Conservation (phyloP, 768 basidiomycete species). For the Tylopilus plumbeoviolaceoides region DNA sequence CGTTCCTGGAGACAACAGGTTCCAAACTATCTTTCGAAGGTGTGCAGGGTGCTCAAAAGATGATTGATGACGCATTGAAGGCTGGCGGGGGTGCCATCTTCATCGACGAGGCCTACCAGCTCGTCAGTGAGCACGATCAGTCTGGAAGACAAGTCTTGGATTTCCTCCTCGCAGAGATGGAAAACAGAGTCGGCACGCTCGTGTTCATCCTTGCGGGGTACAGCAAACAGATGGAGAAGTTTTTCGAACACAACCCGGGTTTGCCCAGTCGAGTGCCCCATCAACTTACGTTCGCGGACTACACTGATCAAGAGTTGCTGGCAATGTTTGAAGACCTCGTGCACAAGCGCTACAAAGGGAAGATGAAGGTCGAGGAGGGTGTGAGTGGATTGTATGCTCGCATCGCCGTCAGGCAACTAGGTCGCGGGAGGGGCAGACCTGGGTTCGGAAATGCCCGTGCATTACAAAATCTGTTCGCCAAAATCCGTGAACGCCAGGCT, state of each 20-base stretch:
- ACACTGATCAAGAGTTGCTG: slow-evolving; percentile 53
- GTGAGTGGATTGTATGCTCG: slow-evolving; percentile 51
- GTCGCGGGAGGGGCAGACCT: slow-evolving; percentile 39
- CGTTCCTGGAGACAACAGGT: slow-evolving; percentile 63
- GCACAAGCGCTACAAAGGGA: slow-evolving; percentile 41
- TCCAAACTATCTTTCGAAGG: slow-evolving; percentile 57
- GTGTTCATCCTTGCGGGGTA: slow-evolving; percentile 76
- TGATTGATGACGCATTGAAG: slow-evolving; percentile 46
- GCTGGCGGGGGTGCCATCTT: slow-evolving; percentile 66
- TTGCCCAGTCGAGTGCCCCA: slow-evolving; percentile 64
- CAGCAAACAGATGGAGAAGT: slow-evolving; percentile 72
- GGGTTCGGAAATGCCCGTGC: slow-evolving; percentile 74
- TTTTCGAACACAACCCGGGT: slow-evolving; percentile 76
- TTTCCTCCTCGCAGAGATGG: slow-evolving; percentile 72
- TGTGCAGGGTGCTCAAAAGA: slow-evolving; percentile 47
- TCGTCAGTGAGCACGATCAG: slow-evolving; percentile 45
- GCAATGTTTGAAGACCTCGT: slow-evolving; percentile 50
- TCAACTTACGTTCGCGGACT: slow-evolving; percentile 57
- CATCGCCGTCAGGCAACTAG: slow-evolving; percentile 57
- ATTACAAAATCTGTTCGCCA: slow-evolving; percentile 47
- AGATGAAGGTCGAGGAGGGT: slow-evolving; percentile 57
- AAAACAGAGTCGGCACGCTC: slow-evolving; percentile 59
- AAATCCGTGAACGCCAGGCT: slow-evolving; percentile 51
- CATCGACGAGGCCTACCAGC: slow-evolving; percentile 73
- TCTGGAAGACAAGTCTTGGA: slow-evolving; percentile 60